Conservation (phyloP, 768 basidiomycete genomes). For the Pulveroboletus sp. region DNA sequence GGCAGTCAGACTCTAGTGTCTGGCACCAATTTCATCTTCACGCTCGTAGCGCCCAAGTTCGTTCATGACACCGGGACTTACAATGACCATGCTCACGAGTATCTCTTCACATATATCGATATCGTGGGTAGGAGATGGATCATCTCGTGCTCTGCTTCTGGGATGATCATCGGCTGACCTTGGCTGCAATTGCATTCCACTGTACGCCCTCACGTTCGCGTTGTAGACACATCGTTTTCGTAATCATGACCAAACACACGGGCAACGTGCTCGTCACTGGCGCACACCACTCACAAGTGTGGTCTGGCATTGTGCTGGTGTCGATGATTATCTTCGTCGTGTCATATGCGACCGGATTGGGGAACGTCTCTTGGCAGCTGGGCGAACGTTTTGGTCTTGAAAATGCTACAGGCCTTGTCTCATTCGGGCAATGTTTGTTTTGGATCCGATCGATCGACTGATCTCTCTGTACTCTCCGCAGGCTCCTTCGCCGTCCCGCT, state of each 20-base stretch:
- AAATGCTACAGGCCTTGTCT: constrained; percentile 35
- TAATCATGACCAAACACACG: constrained; percentile 60
- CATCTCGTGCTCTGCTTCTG: constrained; percentile 66
- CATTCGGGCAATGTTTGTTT: not conserved
- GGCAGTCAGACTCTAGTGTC: constrained; percentile 74
- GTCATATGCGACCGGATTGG: constrained; percentile 74
- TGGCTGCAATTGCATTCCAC: constrained; percentile 64
- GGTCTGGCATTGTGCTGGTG: constrained; percentile 66
- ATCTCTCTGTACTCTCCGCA: not conserved
- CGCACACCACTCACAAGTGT: constrained; percentile 51
- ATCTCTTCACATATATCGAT: constrained; percentile 46
- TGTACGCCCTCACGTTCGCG: constrained; percentile 20
- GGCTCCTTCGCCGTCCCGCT: too few species aligned
- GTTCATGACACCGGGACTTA: not conserved
- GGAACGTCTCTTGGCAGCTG: constrained; percentile 85
- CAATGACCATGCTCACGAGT: not conserved
- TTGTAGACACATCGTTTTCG: not conserved
- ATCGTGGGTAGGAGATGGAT: constrained; percentile 65
- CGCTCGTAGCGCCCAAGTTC: constrained; percentile 66
- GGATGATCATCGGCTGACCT: constrained; percentile 62
- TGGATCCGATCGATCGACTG: not conserved
- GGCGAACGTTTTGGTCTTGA: constrained; percentile 82
- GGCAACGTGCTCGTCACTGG: constrained; percentile 58
- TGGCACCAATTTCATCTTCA: constrained; percentile 76
- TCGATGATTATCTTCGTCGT: constrained; percentile 85